Evolutionary conservation across 2,329 filamentous ascomycete genomes (phyloP), one percentile per base, ranked within the genome.

Genomic region (Tolypocladium album): DNA sequence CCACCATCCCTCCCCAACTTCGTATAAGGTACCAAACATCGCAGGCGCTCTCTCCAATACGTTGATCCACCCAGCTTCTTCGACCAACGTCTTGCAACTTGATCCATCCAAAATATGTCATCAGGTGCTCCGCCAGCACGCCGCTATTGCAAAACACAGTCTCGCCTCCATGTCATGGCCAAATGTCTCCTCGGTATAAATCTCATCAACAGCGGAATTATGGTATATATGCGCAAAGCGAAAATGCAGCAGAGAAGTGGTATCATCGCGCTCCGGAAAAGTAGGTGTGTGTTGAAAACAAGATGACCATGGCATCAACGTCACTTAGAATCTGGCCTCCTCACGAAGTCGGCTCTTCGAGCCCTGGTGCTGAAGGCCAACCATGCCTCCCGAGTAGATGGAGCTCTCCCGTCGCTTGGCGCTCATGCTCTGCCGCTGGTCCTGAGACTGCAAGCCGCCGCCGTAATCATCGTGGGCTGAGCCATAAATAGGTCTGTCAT

Each of bases 371-470:
- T 76, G 79, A 39, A 82, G 70, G 34, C 77, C 76, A 57, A 73
- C 69, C 64, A 79, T 75, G 24, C 75, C 74, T 61, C 80, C 76
- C 67, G 81, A 76, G 62, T 85, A 83, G 70, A 87, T 83, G 55
- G 78, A 75, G 66, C 85, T 88, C 71, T 88, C 84, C 57, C 85
- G 79, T 56, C 83, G 77, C 75, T 81, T 62, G 66, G 66, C 59
- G 36, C 36, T 59, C 31, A 43, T 42, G 24, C 40, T 59, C 15
- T 76, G 76, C 56, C 81, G 59, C 42, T 45, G 50, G 22, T 61
- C 59, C 31, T 40, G 40, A 38, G 57, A n/a, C 59, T 66, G 43
- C 58, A 56, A 27, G 55, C 57, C 59, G 20, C 31, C 47, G 42
- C 64, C 63, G n/a, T 66, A 50, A 4, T 70, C 65, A 22, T 69